phyloP scores from a whole-genome alignment of 2,329 filamentous ascomycete species.

The Talaromyces pinophilus region DNA sequence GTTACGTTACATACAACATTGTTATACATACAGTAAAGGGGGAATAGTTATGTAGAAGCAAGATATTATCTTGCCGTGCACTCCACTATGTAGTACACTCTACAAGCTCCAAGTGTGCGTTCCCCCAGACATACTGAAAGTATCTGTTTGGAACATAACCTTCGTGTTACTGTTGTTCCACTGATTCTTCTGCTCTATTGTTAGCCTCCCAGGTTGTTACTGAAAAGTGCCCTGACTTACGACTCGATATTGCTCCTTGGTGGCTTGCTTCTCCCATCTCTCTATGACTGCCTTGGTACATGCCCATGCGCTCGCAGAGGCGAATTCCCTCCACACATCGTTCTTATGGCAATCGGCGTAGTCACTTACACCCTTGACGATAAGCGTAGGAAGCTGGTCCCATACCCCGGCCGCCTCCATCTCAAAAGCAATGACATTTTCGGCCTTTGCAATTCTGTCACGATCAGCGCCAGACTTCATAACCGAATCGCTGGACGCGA shows the following conservation, averaged over 20 bases:
- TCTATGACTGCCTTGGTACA: constrained; percentile 5
- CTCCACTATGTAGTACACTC: not conserved
- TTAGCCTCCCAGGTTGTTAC: not conserved
- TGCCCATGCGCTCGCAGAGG: constrained; percentile 10
- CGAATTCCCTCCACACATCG: constrained; percentile 35
- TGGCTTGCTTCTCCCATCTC: not conserved
- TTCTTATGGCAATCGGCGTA: constrained; percentile 45
- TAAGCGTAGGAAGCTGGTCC: constrained; percentile 27
- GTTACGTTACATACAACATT: not conserved
- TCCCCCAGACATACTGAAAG: not conserved
- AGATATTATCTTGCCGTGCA: not conserved
- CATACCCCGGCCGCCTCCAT: constrained; percentile 29
- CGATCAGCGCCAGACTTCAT: constrained; percentile 44
- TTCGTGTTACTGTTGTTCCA: constrained; percentile 3
- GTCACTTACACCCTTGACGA: constrained; percentile 39
- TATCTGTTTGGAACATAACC: constrained; percentile 4
- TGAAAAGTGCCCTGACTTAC: not conserved
- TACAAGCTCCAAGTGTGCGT: not conserved
- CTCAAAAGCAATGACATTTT: constrained; percentile 27
- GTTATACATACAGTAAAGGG: not conserved
- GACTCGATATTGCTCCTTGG: constrained; percentile 7
- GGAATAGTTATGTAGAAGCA: not conserved
- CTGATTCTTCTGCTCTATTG: not conserved
- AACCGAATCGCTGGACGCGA: constrained; percentile 45
- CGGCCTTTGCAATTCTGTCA: constrained; percentile 32